Base-by-base conservation (phyloP, 2,329 filamentous ascomycete genomes). In the Geosmithia putterillii region DNA sequence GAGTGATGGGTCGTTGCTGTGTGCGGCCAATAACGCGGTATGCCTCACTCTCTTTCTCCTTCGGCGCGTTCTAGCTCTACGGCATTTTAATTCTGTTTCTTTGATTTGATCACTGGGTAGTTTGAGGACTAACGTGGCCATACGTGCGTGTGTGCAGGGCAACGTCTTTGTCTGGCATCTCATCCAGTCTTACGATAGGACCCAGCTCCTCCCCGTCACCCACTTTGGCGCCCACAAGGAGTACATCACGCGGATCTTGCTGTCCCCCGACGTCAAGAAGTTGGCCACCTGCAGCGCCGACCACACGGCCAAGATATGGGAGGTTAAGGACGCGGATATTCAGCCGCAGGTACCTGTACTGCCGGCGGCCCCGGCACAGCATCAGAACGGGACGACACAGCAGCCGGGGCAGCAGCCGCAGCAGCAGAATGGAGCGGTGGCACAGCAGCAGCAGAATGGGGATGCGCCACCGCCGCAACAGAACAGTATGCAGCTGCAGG, bases 81-180 rank as follows among this genome's bases (percentile, higher is more conserved):
- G 17, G 35, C 40, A 38, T 40, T 40, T 39, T 34, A 19, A 18
- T 38, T 41, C 4, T 40, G 20, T 7, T 47, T 19, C 15, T 36
- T 25, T 25, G 6, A 7, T 25, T 25, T 25, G 6, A 7, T 25
- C 7, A 10, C 6, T 25, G 10, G 23, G 23, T 25, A 25, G 6
- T 25, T 8, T 10, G 18, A n/a, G 8, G 22, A 5, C 41, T 52
- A 44, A 50, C 38, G n/a, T 32, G n/a, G n/a, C n/a, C n/a, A 23
- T 36, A 3, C 1, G 39, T 22, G 21, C 8, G 17, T 25, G 3
- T 5, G 19, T 19, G 10, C 40, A 95, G 86, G 92, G 92, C 52
- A 94, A 94, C 54, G 89, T 96, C 49, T 98, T 94, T 60, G 87
- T 98, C 53, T 98, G 92, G 92, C 83, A 86, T 50, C 85, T 98